phyloP scores from a whole-genome alignment of 1,284 basidiomycete genomes.

The Ustilago sp. region DNA sequence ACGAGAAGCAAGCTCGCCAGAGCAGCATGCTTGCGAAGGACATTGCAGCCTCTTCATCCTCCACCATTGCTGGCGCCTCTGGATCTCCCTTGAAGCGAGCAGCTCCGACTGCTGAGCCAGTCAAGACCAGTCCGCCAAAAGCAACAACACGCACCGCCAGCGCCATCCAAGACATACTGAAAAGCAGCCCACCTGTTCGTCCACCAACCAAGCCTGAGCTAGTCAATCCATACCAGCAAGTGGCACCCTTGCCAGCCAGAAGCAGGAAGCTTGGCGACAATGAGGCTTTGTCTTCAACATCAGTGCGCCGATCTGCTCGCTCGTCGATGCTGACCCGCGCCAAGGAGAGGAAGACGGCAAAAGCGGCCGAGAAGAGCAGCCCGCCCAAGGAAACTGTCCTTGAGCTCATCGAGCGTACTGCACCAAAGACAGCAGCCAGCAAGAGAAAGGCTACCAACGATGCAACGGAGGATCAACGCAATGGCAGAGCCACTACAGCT shows the following conservation, averaged over 20 bases:
- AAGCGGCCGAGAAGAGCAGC: constrained; percentile 37
- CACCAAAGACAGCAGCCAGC: constrained; percentile 33
- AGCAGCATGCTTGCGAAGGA: constrained; percentile 45
- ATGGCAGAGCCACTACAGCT: constrained; percentile 4
- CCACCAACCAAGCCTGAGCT: constrained; percentile 57
- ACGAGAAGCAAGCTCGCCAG: constrained; percentile 31
- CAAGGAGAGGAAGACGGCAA: constrained; percentile 48
- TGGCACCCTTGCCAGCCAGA: constrained; percentile 30
- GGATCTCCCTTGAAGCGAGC: constrained; percentile 34
- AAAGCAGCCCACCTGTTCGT: constrained; percentile 45
- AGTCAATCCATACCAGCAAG: constrained; percentile 62
- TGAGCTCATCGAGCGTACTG: constrained; percentile 60
- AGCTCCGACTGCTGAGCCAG: constrained; percentile 29
- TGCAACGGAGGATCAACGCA: constrained; percentile 5
- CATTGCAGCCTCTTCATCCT: constrained; percentile 12
- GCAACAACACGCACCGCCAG: constrained; percentile 50
- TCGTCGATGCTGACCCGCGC: constrained; percentile 54
- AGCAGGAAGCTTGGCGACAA: constrained; percentile 16
- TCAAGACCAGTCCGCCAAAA: constrained; percentile 31
- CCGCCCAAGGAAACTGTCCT: constrained; percentile 55
- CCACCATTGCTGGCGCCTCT: background rate
- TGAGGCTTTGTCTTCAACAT: constrained; percentile 2
- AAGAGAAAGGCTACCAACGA: constrained; percentile 24
- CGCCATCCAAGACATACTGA: constrained; percentile 57
- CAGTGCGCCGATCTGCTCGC: constrained; percentile 38